These are phyloP conservation scores for Phytophthora macrochlamydospora DNA, from an alignment of 352 stramenopile species.

Conservation along the genomic window DNA sequence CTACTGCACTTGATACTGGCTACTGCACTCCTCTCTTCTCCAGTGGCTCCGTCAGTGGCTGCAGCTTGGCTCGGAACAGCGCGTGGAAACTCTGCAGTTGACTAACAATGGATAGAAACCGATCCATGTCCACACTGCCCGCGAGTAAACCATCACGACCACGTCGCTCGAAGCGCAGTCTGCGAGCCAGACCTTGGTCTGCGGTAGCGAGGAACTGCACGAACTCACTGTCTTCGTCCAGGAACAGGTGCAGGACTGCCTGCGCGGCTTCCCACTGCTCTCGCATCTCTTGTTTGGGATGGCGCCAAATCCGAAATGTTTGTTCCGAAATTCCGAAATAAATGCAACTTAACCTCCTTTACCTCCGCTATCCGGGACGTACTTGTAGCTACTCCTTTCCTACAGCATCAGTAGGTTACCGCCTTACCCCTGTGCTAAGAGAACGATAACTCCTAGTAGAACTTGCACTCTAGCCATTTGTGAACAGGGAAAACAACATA, in stretches of 20 bases:
- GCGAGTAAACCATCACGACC: constrained; percentile 14
- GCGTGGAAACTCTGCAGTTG: constrained; percentile 30
- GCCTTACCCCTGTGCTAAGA: too few species aligned
- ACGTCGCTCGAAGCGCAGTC: constrained; percentile 23
- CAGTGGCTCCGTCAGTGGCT: constrained; percentile 6
- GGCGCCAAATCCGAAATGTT: too few species aligned
- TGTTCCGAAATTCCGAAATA: too few species aligned
- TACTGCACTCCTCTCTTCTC: constrained; percentile 7
- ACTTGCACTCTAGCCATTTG: too few species aligned
- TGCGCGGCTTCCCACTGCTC: constrained; percentile 30
- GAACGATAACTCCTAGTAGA: too few species aligned
- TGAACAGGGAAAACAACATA: too few species aligned
- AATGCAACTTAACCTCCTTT: too few species aligned
- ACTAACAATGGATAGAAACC: constrained; percentile 24
- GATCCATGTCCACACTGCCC: constrained; percentile 20
- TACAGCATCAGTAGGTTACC: too few species aligned
- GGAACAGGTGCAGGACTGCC: constrained; percentile 23
- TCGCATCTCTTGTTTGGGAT: constrained; percentile 9
- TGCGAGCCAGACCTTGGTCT: constrained; percentile 21
- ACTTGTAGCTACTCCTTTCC: too few species aligned
- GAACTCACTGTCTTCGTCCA: constrained; percentile 37
- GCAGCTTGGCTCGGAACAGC: constrained; percentile 38
- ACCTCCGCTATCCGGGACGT: too few species aligned
- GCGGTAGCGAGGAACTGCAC: constrained; percentile 27
- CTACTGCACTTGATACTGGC: constrained; percentile 17